Evolutionary conservation across 495 filamentous ascomycete genomes (phyloP).

Genomic region (Cairneyella variabilis): DNA sequence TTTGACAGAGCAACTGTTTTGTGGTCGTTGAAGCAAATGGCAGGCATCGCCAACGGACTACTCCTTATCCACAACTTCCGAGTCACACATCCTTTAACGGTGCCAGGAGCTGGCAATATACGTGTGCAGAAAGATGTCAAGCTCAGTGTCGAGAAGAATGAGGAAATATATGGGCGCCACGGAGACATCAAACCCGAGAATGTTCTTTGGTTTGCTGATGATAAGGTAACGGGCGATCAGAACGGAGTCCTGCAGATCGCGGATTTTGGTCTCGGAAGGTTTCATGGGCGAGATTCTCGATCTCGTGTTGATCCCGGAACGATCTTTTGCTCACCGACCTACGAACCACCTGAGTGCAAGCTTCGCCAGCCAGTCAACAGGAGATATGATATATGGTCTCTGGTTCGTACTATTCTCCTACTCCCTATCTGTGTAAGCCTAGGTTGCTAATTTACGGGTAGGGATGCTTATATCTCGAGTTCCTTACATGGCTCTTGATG

Average conservation of each 20-base stretch:
- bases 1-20: constrained; percentile 12
- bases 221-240: neutral
- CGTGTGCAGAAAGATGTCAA: neutral
- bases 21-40: constrained; percentile 20
- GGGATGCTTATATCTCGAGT: constrained; percentile 42
- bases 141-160: constrained; percentile 2
- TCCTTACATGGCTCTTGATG: constrained; percentile 25
- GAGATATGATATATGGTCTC: constrained; percentile 39
- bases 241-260: constrained; percentile 23
- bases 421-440: constrained; percentile 36
- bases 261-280: constrained; percentile 23
- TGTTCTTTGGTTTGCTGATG: constrained; percentile 23
- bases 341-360: constrained; percentile 36
- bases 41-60: constrained; percentile 14
- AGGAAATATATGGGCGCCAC: constrained; percentile 20
- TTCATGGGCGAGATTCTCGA: constrained; percentile 18
- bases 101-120: neutral
- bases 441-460: constrained; percentile 37
- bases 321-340: constrained; percentile 26
- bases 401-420: constrained; percentile 21
- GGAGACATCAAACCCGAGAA: constrained; percentile 30
- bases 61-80: constrained; percentile 15
- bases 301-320: constrained; percentile 8
- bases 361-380: constrained; percentile 23
- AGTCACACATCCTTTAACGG: constrained; percentile 2